Evolutionary conservation across 2,329 filamentous ascomycete species (phyloP), one percentile per base, ranked within the genome.

Genomic region (Lanzia echinophila): DNA sequence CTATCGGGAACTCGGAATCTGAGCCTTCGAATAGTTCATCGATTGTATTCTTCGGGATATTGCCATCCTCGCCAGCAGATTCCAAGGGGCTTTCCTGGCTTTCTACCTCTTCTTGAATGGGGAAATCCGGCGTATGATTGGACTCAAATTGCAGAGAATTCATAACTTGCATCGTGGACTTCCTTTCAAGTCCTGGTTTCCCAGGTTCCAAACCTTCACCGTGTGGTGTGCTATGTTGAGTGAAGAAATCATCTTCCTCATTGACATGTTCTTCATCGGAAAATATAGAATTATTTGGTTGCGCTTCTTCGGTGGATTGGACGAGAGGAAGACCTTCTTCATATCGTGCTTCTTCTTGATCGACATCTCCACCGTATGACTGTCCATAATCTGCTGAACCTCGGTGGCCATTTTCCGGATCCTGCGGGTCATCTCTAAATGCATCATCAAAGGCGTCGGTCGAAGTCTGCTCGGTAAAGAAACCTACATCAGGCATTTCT

Each of bases 301-400:
- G 38, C 43, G 44, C 43, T 33, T 28, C 24, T 3, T 59, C 50
- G 1, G 50, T 36, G 7, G 72, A 67, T 19, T 75, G 72, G 62
- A 82, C 81, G 56, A 90, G 69, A 1, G 86, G 85, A 4, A 89
- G 56, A 0, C 86, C 86, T 69, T 90, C 86, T 55, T 87, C 84
- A 58, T 78, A 89, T 43, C 86, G 79, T 22, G 79, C 78, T 36
- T 76, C 71, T 34, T 72, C 72, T 12, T 73, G 60, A 15, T 41
- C 31, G 11, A 61, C 38, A 43, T 64, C 59, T 19, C 65, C 62
- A 3, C 65, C 62, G 48, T 60, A 62, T 22, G 60, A 47, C 47
- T 56, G 61, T 1, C 54, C 60, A 44, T 56, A 60, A 46, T 57
- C 58, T 41, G 55, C 34, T 39, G 53, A 22, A 28, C 47, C 47